Evolutionary conservation across 1,284 basidiomycete genomes (phyloP).

Genomic region (Fistulinella cinereoalba): DNA sequence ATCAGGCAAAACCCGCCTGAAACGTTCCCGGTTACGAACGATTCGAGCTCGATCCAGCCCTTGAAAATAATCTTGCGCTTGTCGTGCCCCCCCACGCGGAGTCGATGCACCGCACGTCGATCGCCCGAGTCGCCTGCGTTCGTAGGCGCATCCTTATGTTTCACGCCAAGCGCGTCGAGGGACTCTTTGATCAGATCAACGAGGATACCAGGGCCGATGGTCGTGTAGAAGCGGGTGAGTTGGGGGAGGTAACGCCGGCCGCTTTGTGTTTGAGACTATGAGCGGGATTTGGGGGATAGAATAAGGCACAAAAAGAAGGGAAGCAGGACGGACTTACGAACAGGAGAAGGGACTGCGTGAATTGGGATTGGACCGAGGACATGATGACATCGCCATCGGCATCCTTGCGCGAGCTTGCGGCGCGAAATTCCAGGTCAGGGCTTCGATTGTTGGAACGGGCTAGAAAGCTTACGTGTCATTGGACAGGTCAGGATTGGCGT

Average conservation of each 20-base stretch:
- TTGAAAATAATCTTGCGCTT: constrained; percentile 58
- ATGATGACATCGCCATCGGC: constrained; percentile 58
- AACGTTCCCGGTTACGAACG: constrained; percentile 43
- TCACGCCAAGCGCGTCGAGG: constrained; percentile 48
- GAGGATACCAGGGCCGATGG: constrained; percentile 50
- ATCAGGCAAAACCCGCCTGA: constrained; percentile 65
- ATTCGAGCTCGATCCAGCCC: constrained; percentile 67
- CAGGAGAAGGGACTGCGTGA: constrained; percentile 59
- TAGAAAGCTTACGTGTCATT: constrained; percentile 20
- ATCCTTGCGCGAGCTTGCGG: constrained; percentile 33
- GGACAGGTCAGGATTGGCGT: constrained; percentile 55
- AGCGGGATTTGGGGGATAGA: not conserved
- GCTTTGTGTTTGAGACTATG: constrained; percentile 71
- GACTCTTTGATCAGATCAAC: constrained; percentile 50
- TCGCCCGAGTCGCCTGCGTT: constrained; percentile 19
- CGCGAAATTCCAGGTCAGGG: not conserved
- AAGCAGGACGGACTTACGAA: constrained; percentile 44
- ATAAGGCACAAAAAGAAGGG: too few relatives aligned
- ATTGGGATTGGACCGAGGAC: constrained; percentile 51
- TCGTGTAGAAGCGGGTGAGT: constrained; percentile 75
- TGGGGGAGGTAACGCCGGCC: constrained; percentile 66
- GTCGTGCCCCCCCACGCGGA: constrained; percentile 66
- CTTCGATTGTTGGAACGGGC: too few relatives aligned
- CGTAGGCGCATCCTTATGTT: constrained; percentile 49
- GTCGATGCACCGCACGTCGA: constrained; percentile 33